Base-by-base conservation (phyloP, 1,284 basidiomycete species). In the Ustilago bromivora region DNA sequence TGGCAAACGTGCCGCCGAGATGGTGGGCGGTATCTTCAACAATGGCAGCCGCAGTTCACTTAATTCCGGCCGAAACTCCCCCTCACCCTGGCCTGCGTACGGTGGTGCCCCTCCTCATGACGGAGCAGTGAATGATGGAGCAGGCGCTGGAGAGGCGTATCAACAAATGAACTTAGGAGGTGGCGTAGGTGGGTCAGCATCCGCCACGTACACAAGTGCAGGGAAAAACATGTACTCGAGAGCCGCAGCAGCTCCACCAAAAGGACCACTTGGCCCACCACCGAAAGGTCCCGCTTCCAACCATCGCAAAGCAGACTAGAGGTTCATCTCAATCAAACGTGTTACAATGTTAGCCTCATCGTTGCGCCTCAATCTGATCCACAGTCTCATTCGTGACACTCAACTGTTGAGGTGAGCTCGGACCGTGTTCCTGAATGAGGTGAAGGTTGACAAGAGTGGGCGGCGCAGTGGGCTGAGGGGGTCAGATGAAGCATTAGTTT, bases 1-100 rank as follows among this genome's bases (percentile, higher is more conserved):
- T 2, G 67, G 78, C 10, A 71, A 76, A 28, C 65, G 71, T 15
- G 78, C 78, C 4, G 78, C 78, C 28, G 71, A 77, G 31, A 66
- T 79, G 71, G 78, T 79, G 43, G 78, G 71, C 46, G 78, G 74
- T 10, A 74, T 76, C 40, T 79, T 75, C 58, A 73, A 73, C 54
- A 67, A 67, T 34, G 55, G 41, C 28, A 66, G 55, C 52, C 66
- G 75, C 40, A 58, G 53, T 52, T 40, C 59, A 34, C 38, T 68
- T 40, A 61, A 59, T 34, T 67, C 71, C 12, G 71, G 65, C 5
- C 65, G 71, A 23, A 67, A 67, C 32, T 73, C 71, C 19, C 71
- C 65, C 19, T 63, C 71, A 15, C 57, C 71, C 0, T 73, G 65
- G 65, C 32, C 43, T 38, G 57, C 47, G 34, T 64, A 69, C 47